phyloP scores from a whole-genome alignment of 139 green algal species.

The Chlorella sp. region DNA sequence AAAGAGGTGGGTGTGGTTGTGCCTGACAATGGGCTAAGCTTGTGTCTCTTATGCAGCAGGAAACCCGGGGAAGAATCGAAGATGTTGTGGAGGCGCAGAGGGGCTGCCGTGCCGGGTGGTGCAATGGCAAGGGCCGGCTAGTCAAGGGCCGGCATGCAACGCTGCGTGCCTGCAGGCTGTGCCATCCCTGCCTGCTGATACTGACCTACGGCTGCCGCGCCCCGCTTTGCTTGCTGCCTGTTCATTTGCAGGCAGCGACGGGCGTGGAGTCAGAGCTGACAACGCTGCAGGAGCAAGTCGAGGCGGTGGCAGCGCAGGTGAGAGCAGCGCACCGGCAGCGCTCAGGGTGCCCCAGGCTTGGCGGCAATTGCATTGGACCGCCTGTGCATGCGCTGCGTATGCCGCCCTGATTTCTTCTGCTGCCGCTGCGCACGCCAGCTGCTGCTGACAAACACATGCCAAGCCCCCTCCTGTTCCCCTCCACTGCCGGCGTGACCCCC shows the following conservation, averaged over 20 bases:
- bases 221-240: no score
- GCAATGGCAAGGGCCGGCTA: no score
- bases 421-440: background rate
- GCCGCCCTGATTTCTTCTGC: background rate
- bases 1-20: slow-evolving; percentile 37
- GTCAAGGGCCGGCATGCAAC: no score
- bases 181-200: no score
- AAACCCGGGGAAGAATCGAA: background rate
- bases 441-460: background rate
- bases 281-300: slow-evolving; percentile 44
- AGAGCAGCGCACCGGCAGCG: background rate
- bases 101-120: background rate
- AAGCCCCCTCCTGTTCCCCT: no score
- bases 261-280: slow-evolving; percentile 18
- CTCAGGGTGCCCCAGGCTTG: background rate
- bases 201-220: no score
- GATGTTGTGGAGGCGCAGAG: background rate
- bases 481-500: background rate
- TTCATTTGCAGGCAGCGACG: background rate
- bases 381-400: background rate
- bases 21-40: background rate
- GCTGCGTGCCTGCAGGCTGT: no score
- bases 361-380: background rate
- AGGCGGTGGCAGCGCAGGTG: slow-evolving; percentile 42
- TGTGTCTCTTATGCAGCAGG: background rate